phyloP scores from a whole-genome alignment of 2,329 filamentous ascomycete genomes.

The Xylariaceae sp. region DNA sequence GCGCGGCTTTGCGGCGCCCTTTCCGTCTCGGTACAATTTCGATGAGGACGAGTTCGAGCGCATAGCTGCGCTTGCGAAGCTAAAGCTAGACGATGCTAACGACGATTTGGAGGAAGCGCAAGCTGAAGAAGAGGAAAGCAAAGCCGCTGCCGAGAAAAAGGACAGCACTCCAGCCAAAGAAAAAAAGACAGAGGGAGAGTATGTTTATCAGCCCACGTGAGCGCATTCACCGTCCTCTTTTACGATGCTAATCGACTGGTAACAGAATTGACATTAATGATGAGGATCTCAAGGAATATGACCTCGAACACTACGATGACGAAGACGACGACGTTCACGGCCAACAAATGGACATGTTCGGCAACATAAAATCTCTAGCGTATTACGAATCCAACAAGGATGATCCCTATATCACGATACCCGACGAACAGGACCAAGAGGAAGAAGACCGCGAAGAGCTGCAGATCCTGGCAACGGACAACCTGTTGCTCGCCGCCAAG shows the following conservation, averaged over 20 bases:
- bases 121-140: slow-evolving; percentile 33
- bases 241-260: slow-evolving; percentile 16
- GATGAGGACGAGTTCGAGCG: slow-evolving; percentile 70
- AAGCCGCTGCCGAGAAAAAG: slow-evolving; percentile 3
- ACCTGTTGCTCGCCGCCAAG: slow-evolving; percentile 84
- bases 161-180: slow-evolving; percentile 5
- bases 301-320: slow-evolving; percentile 93
- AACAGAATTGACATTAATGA: slow-evolving; percentile 57
- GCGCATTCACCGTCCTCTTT: neutral
- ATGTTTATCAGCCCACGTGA: slow-evolving; percentile 1
- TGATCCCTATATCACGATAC: slow-evolving; percentile 92
- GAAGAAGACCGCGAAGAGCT: slow-evolving; percentile 90
- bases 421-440: slow-evolving; percentile 63
- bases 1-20: slow-evolving; percentile 68
- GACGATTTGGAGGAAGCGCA: slow-evolving; percentile 74
- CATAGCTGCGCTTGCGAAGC: slow-evolving; percentile 67
- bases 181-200: slow-evolving; percentile 24
- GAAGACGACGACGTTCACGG: slow-evolving; percentile 64
- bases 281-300: slow-evolving; percentile 91
- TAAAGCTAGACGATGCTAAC: slow-evolving; percentile 86
- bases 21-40: slow-evolving; percentile 68
- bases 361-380: slow-evolving; percentile 85
- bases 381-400: slow-evolving; percentile 94
- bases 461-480: slow-evolving; percentile 88
- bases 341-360: slow-evolving; percentile 84